Base-by-base conservation (phyloP, 2,329 filamentous ascomycete genomes). In the Septoria linicola region DNA sequence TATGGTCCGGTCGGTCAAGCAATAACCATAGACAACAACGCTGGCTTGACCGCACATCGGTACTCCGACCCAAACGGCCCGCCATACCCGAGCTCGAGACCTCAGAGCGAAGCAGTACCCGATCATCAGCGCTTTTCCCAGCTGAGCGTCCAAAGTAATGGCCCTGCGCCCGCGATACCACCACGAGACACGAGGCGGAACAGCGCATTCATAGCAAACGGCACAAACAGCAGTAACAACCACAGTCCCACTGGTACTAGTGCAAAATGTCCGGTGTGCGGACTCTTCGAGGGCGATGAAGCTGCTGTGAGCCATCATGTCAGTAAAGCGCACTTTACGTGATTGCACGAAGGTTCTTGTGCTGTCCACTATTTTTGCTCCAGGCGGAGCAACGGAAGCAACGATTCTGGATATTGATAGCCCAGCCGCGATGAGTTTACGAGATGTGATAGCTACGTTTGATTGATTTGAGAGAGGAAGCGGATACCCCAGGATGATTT, bases 221-320 rank as follows among this genome's bases (percentile, higher is more conserved):
- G 45, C 40, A 35, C 25, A 41, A 16, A n/a, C 21, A 16, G 3
- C 31, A 30, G n/a, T 25, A 31, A 16, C 14, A 41, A 20, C 25
- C 14, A 25, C 25, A 30, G 27, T n/a, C 23, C 39, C 3, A 39
- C 21, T 3, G 21, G 14, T 21, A 25, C 30, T 8, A 49, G 23
- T 27, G 45, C 53, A 8, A 66, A 63, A 34, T 67, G 65, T 55
- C 65, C 65, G 1, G 64, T 67, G 11, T 67, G 65, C 53, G 59
- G 56, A 2, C 34, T 61, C 13, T 67, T 67, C 51, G 63, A 66
- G 47, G 65, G 65, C n/a, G 65, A 67, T 43, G 65, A 66, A 47
- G 58, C 59, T n/a, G 65, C 65, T 31, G 59, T 67, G n/a, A 63
- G 53, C 41, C 62, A 65, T 61, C 65, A 67, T 58, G 65, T 67